Base-by-base conservation (phyloP, 352 stramenopile genomes). In the Pythium rhizo-oryzae region DNA sequence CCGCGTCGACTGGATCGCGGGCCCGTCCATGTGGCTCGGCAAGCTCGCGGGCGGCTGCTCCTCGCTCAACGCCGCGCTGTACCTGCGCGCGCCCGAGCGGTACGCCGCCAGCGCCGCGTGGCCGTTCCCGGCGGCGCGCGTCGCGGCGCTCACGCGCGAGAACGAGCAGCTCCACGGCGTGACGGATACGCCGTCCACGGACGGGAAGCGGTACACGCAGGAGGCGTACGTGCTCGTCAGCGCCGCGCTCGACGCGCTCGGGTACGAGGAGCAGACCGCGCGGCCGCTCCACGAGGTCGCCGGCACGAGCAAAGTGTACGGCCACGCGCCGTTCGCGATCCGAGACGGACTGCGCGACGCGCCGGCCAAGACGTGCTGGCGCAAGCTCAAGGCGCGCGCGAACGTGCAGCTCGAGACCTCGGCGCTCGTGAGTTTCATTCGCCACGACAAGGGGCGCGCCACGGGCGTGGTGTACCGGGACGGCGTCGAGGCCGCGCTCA, bases 41-140 rank as follows among this genome's bases (percentile, higher is more conserved):
- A 94, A 95, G 70, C 76, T 89, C 28, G 72, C 97, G 0, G 91
- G 90, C 53, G 91, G 89, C 19, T 94, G 80, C 50, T 93, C 81
- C 23, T 89, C 81, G 16, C 89, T 96, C 69, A 96, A 97, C 65
- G 87, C 73, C 39, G 88, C 90, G 68, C 78, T 97, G 8, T 95
- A 94, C 76, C 87, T 96, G 58, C 81, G 86, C 28, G 78, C 80
- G 0, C 72, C 82, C 0, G 75, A 91, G 52, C 64, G 71, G 8
- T 91, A 81, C 72, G 72, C 82, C 7, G 72, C 64, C 39, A 72
- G 74, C 28, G 70, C 69, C 15, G 67, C 71, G 35, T 91, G 82
- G 82, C 82, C 82, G 0, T 82, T 89, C 53, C 72, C 82, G 28
- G 56, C 87, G 7, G 53, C 65, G 12, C 79, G 90, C 39, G 93